Evolutionary conservation across 2,329 filamentous ascomycete species (phyloP).

Genomic region (Botrytis tulipae): DNA sequence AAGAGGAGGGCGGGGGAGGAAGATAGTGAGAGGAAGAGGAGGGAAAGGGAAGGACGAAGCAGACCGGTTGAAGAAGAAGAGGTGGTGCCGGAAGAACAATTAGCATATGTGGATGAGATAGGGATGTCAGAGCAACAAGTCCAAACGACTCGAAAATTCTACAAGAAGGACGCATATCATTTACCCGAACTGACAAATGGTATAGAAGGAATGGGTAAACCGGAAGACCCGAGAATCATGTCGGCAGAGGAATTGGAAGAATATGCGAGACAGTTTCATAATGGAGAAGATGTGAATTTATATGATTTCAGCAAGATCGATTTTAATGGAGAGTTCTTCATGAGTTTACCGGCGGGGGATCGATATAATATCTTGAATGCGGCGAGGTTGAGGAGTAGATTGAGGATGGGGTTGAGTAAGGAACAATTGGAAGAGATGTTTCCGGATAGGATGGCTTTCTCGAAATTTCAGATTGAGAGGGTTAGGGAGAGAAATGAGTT

Average conservation of each 20-base stretch:
- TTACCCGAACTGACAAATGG: constrained; percentile 78
- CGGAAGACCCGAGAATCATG: constrained; percentile 95
- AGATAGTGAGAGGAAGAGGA: constrained; percentile 57
- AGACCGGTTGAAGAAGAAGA: constrained; percentile 55
- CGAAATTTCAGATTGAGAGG: constrained; percentile 91
- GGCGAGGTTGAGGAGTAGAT: constrained; percentile 77
- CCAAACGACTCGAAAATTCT: constrained; percentile 71
- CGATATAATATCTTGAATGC: constrained; percentile 98
- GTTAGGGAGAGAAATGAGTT: constrained; percentile 91
- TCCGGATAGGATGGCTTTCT: constrained; percentile 95
- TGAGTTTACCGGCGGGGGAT: constrained; percentile 83
- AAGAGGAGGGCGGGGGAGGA: constrained; percentile 87
- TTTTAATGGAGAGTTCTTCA: constrained; percentile 93
- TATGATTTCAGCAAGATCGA: constrained; percentile 99
- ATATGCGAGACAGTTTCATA: constrained; percentile 89
- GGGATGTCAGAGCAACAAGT: constrained; percentile 78
- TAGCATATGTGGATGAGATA: constrained; percentile 90
- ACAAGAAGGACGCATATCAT: constrained; percentile 93
- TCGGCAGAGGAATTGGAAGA: constrained; percentile 89
- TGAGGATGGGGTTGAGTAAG: constrained; percentile 95
- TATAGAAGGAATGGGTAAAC: constrained; percentile 81
- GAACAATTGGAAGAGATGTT: constrained; percentile 97
- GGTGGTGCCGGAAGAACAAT: constrained; percentile 63
- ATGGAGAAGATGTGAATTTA: constrained; percentile 83
- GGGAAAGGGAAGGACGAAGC: constrained; percentile 43